Conservation (phyloP, 495 filamentous ascomycete species). For the Hypoxylon intermedium region DNA sequence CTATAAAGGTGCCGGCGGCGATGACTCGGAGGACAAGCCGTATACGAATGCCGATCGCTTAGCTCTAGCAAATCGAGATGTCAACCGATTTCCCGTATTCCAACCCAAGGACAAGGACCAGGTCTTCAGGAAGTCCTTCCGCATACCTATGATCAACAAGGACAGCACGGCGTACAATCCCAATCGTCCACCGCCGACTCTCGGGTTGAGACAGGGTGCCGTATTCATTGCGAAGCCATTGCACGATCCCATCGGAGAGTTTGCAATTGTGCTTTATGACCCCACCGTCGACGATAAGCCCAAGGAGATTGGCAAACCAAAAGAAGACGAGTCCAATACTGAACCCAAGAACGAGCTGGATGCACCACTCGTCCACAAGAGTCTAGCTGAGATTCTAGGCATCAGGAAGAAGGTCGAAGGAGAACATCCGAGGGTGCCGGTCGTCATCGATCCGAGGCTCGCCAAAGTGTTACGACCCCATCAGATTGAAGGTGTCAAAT, state of each 20-base stretch:
- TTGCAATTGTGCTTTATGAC: conserved; percentile 95
- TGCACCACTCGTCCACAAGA: conserved; percentile 87
- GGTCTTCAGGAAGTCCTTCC: conserved; percentile 82
- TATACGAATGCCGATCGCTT: conserved; percentile 90
- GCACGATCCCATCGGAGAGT: conserved; percentile 94
- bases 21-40: conserved; percentile 74
- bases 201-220: conserved; percentile 84
- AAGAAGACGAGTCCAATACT: conserved; percentile 60
- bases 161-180: conserved; percentile 72
- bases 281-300: conserved; percentile 90
- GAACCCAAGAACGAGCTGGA: conserved; percentile 67
- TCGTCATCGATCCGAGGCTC: conserved; percentile 93
- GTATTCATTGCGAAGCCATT: conserved; percentile 88
- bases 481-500: conserved; percentile 98
- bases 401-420: conserved; percentile 86
- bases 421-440: conserved; percentile 86
- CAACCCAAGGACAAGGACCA: conserved; percentile 85
- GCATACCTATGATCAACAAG: conserved; percentile 87
- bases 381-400: conserved; percentile 92
- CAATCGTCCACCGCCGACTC: conserved; percentile 78
- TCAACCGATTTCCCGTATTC: conserved; percentile 89
- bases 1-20: conserved; percentile 83
- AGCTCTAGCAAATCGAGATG: conserved; percentile 84
- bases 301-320: conserved; percentile 56
- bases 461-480: conserved; percentile 93